Evolutionary conservation across 1,139 yeast genomes (phyloP).

Genomic region (Entelexis sorbosivorans): DNA sequence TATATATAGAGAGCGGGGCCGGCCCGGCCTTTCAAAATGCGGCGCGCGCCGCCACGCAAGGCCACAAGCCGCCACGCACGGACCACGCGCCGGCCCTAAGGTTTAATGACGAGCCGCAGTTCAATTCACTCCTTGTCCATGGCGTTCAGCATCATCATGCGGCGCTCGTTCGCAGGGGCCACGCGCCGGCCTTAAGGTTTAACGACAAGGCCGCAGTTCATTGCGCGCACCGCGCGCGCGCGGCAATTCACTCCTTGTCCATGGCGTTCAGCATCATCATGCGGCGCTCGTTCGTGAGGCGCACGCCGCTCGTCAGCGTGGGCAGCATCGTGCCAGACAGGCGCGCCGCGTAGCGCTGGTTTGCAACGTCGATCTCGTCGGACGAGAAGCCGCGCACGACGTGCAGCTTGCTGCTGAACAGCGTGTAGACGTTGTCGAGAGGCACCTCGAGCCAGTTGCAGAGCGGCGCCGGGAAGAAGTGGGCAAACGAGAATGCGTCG

Average conservation of each 20-base stretch:
- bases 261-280: conserved; percentile 21
- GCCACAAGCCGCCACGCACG: too few relatives aligned
- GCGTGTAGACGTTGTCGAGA: conserved; percentile 3
- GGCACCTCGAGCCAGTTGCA: conserved; percentile 13
- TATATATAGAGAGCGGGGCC: background rate
- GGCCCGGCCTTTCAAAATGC: too few relatives aligned
- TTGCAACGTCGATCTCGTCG: conserved; percentile 22
- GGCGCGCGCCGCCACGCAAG: too few relatives aligned
- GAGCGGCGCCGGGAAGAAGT: conserved; percentile 22
- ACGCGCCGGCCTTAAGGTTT: too few relatives aligned
- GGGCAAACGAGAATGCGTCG: conserved; percentile 21
- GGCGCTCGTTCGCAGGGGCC: conserved; percentile 24
- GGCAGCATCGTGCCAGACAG: conserved; percentile 22
- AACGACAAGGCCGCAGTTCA: too few relatives aligned
- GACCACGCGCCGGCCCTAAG: too few relatives aligned
- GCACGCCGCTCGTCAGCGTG: conserved; percentile 12
- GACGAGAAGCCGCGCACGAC: conserved; percentile 16
- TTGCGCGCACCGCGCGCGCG: background rate
- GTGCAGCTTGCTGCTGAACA: conserved; percentile 8
- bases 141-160: conserved; percentile 21
- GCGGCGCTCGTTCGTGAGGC: conserved; percentile 23
- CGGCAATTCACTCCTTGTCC: conserved; percentile 7
- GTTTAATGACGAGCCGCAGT: too few relatives aligned
- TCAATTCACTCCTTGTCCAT: conserved; percentile 11
- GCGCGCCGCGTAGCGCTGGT: conserved; percentile 22